A percentile compares a stretch with the other conserved stretches of the same genome.
Conservation (phyloP, 352 stramenopile species). For the Pythium pyrilobum region DNA sequence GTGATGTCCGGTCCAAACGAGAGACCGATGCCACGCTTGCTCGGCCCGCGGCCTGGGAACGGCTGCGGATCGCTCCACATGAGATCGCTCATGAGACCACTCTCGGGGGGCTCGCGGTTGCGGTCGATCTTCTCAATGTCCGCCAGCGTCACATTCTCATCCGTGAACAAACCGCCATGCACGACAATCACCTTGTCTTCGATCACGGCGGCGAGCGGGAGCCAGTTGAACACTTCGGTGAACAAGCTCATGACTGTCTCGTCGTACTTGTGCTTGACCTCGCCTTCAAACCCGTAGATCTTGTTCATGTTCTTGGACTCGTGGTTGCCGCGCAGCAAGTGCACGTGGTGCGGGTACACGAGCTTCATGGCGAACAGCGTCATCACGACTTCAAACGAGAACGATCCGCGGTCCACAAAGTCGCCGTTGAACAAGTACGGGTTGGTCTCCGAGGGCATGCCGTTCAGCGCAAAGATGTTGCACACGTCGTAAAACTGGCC, state of each 20-base stretch:
- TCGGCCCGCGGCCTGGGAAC: constrained; percentile 92
- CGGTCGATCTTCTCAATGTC: constrained; percentile 96
- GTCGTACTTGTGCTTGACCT: constrained; percentile 99
- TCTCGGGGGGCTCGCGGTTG: constrained; percentile 94
- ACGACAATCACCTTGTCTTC: constrained; percentile 95
- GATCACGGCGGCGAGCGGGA: constrained; percentile 94
- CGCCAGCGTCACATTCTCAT: constrained; percentile 92
- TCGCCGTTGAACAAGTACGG: constrained; percentile 99
- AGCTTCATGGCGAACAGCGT: constrained; percentile 98
- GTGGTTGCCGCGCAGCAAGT: constrained; percentile 96
- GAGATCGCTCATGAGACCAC: constrained; percentile 88
- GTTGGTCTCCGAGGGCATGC: constrained; percentile 91
- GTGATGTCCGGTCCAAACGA: constrained; percentile 98
- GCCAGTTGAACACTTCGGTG: constrained; percentile 97
- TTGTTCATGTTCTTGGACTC: constrained; percentile 99
- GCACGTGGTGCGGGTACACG: constrained; percentile 90
- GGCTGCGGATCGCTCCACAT: constrained; percentile 97
- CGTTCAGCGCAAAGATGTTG: constrained; percentile 99
- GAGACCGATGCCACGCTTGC: constrained; percentile 96
- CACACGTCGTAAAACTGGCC: constrained; percentile 99
- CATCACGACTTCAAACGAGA: constrained; percentile 98
- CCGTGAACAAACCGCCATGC: constrained; percentile 95
- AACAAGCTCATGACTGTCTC: constrained; percentile 98
- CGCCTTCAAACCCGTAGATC: constrained; percentile 99
- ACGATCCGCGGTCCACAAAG: constrained; percentile 98